Conservation (phyloP, 2,329 filamentous ascomycete species). For the Metarhizium brunneum region DNA sequence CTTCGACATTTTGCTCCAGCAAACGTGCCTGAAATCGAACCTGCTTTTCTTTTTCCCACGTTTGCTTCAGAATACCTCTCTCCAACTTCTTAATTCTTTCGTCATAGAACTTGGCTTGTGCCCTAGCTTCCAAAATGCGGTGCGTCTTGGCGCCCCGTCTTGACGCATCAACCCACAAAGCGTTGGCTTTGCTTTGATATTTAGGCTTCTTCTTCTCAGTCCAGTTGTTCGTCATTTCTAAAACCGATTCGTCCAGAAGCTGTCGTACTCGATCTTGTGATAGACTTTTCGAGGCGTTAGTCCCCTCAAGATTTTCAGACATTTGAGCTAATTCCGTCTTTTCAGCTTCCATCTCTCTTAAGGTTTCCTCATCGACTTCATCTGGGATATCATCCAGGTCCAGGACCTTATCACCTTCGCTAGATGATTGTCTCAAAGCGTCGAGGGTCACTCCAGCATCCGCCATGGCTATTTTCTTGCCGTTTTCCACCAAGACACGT, state of each 20-base stretch:
- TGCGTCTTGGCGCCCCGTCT: slow-evolving; percentile 23
- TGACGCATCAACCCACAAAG: slow-evolving; percentile 51
- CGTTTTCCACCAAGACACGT: slow-evolving; percentile 26
- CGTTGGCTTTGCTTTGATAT: slow-evolving; percentile 45
- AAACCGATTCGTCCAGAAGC: slow-evolving; percentile 45
- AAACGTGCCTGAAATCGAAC: slow-evolving; percentile 38
- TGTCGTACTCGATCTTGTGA: slow-evolving; percentile 34
- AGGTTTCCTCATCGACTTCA: slow-evolving; percentile 43
- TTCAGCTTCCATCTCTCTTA: slow-evolving; percentile 48
- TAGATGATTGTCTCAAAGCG: slow-evolving; percentile 5
- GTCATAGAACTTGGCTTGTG: slow-evolving; percentile 31
- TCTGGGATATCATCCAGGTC: slow-evolving; percentile 27
- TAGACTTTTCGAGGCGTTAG: slow-evolving; percentile 21
- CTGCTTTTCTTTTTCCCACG: slow-evolving; percentile 43
- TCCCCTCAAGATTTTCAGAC: not conserved
- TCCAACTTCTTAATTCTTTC: slow-evolving; percentile 47
- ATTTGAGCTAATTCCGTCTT: slow-evolving; percentile 6
- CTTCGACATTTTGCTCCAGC: slow-evolving; percentile 34
- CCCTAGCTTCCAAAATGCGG: slow-evolving; percentile 35
- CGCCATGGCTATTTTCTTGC: slow-evolving; percentile 4
- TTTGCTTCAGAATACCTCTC: slow-evolving; percentile 38
- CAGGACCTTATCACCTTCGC: slow-evolving; percentile 30
- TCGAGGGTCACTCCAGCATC: not conserved
- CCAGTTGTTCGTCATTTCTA: slow-evolving; percentile 46
- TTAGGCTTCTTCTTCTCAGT: slow-evolving; percentile 45